phyloP scores from a whole-genome alignment of 176 grass and related monocot species.

The Hsuehochloa calcarea region DNA sequence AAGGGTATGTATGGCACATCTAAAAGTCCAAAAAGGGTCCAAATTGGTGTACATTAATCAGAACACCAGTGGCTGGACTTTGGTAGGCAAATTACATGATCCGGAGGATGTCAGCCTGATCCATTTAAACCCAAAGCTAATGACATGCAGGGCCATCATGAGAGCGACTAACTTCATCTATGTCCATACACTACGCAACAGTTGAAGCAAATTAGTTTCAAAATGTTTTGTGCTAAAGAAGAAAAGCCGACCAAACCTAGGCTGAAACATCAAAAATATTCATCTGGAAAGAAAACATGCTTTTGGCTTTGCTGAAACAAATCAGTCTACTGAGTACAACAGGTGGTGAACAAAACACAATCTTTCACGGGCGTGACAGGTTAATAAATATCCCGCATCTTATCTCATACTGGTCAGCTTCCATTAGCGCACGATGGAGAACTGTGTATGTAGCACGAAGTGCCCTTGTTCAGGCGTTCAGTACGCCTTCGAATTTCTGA shows the following conservation, averaged over 20 bases:
- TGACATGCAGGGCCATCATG: neutral
- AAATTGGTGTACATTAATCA: neutral
- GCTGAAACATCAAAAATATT: neutral
- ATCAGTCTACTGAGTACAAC: slow-evolving; percentile 5
- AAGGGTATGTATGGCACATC: neutral
- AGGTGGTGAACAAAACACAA: neutral
- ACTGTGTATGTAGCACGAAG: neutral
- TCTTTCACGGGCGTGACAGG: neutral
- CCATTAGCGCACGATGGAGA: neutral
- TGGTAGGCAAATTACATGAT: neutral
- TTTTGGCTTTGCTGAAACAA: neutral
- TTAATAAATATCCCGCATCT: neutral
- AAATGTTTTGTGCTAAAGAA: neutral
- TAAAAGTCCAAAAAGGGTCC: neutral
- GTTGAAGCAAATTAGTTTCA: neutral
- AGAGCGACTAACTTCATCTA: neutral
- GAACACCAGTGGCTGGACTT: neutral
- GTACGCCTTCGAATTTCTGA: slow-evolving; percentile 44
- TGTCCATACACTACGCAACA: neutral
- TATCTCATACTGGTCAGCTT: neutral
- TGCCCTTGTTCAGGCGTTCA: slow-evolving; percentile 32
- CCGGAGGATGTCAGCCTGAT: neutral
- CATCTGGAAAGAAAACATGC: neutral
- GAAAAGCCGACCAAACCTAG: neutral
- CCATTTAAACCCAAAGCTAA: neutral